A percentile compares a stretch with the other conserved stretches of the same genome.
Conservation (phyloP, 371 early-diverging fungal genomes). For the Lichtheimia ramosa region DNA sequence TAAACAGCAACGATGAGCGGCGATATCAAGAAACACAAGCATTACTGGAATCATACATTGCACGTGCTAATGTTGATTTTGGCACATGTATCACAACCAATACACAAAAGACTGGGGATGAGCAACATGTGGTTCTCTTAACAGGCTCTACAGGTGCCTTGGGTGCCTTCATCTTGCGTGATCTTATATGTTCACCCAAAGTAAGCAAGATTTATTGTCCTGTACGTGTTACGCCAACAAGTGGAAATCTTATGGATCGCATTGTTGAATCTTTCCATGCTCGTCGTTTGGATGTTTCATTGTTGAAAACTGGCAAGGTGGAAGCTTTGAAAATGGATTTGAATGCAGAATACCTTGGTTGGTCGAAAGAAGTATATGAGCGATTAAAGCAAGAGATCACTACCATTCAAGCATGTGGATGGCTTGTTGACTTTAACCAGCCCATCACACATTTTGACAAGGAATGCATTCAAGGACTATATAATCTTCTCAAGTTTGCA, state of each 20-base stretch:
- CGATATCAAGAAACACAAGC: constrained; percentile 13
- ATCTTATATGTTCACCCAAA: constrained; percentile 19
- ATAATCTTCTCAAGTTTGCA: constrained; percentile 39
- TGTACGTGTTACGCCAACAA: constrained; percentile 19
- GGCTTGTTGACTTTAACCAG: constrained; percentile 40
- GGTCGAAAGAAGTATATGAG: constrained; percentile 20
- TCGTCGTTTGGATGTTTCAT: constrained; percentile 14
- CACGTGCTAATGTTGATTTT: constrained; percentile 23
- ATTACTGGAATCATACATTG: constrained; percentile 11
- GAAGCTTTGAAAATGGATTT: constrained; percentile 16
- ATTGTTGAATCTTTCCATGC: constrained; percentile 19
- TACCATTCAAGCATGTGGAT: constrained; percentile 36
- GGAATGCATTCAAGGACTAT: constrained; percentile 34
- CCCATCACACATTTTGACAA: constrained; percentile 32
- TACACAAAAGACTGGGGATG: not conserved
- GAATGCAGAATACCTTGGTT: constrained; percentile 24
- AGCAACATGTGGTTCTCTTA: constrained; percentile 26
- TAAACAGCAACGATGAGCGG: not conserved
- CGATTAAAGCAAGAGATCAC: constrained; percentile 28
- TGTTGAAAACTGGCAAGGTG: constrained; percentile 6
- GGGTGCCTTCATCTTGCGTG: constrained; percentile 30
- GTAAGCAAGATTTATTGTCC: constrained; percentile 32
- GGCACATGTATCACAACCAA: constrained; percentile 1
- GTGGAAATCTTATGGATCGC: constrained; percentile 7
- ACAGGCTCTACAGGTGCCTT: constrained; percentile 48